phyloP scores from a whole-genome alignment of 345 rosid species.

The Excoecaria cochinchinensis region DNA sequence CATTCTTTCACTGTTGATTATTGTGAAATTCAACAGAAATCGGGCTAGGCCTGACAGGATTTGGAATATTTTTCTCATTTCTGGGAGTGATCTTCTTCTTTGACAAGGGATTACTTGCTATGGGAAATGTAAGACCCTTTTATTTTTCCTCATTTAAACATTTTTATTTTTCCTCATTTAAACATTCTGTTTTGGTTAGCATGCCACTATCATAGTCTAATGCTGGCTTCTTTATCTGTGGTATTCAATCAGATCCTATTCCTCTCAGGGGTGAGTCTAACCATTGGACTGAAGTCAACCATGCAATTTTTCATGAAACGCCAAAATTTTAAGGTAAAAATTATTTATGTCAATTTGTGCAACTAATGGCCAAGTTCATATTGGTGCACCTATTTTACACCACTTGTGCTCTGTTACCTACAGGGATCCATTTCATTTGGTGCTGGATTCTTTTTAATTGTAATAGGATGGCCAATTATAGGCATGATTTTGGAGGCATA shows the following conservation, averaged over 20 bases:
- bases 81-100: conserved; percentile 86
- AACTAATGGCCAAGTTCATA: neutral
- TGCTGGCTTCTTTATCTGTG: conserved; percentile 12
- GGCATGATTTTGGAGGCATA: conserved; percentile 91
- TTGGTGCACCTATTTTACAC: conserved; percentile 3
- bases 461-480: conserved; percentile 86
- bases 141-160: neutral
- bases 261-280: conserved; percentile 83
- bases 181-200: neutral
- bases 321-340: conserved; percentile 10
- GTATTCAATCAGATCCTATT: conserved; percentile 63
- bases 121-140: conserved; percentile 82
- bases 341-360: neutral
- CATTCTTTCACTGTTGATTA: neutral
- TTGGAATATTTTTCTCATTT: conserved; percentile 84
- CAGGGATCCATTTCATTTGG: conserved; percentile 95
- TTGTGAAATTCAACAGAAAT: conserved; percentile 55
- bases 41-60: conserved; percentile 92
- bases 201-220: neutral
- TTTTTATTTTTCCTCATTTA: neutral
- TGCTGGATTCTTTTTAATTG: conserved; percentile 76
- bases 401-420: conserved; percentile 9
- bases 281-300: conserved; percentile 86
- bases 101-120: conserved; percentile 89
- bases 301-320: conserved; percentile 83